Conservation (phyloP, 345 rosid genomes). For the Jatropha curcas region DNA sequence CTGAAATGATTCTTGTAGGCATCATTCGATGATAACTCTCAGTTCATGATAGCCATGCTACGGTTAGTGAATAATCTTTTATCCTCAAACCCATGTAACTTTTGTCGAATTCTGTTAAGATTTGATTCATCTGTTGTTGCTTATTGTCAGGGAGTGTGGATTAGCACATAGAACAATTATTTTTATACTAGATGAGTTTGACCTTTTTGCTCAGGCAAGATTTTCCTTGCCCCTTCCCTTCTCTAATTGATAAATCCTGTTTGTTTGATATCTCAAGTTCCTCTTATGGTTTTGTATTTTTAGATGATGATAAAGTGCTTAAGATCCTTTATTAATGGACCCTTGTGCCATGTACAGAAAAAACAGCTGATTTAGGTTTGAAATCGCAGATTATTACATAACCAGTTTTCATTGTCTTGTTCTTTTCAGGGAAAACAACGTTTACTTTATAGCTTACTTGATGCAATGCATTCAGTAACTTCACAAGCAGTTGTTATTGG, state of each 20-base stretch:
- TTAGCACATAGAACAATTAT: slow-evolving; percentile 87
- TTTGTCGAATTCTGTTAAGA: not conserved
- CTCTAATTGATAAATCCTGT: slow-evolving; percentile 5
- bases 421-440: slow-evolving; percentile 80
- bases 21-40: slow-evolving; percentile 88
- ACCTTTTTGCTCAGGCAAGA: slow-evolving; percentile 89
- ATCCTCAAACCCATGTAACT: not conserved
- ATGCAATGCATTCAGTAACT: slow-evolving; percentile 89
- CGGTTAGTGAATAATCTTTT: slow-evolving; percentile 47
- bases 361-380: slow-evolving; percentile 1
- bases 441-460: slow-evolving; percentile 78
- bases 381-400: slow-evolving; percentile 4
- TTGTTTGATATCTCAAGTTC: slow-evolving; percentile 2
- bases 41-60: slow-evolving; percentile 81
- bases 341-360: not conserved
- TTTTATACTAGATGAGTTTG: slow-evolving; percentile 89
- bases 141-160: slow-evolving; percentile 84
- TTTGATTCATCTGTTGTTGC: slow-evolving; percentile 18
- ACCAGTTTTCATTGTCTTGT: slow-evolving; percentile 4
- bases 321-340: not conserved
- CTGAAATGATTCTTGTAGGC: slow-evolving; percentile 52
- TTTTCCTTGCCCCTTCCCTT: slow-evolving; percentile 1
- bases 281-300: not conserved
- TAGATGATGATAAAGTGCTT: not conserved
- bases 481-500: slow-evolving; percentile 94